Conservation (phyloP, 2,329 filamentous ascomycete species). For the Pseudopithomyces chartarum region DNA sequence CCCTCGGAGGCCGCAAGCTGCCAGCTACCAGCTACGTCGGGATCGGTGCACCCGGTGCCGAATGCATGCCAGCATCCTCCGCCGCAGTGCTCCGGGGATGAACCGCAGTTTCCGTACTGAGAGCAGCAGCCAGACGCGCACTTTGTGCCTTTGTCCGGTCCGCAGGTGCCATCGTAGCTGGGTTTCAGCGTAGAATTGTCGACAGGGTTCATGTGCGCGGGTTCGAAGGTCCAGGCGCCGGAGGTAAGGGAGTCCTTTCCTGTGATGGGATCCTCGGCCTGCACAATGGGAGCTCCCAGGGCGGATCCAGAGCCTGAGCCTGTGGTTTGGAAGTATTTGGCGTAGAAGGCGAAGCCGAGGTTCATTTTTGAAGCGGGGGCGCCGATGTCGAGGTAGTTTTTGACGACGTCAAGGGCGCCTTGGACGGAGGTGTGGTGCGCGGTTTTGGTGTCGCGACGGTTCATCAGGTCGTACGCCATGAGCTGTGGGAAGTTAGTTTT, state of each 20-base stretch:
- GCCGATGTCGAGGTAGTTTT: slow-evolving; percentile 64
- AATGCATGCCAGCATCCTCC: slow-evolving; percentile 40
- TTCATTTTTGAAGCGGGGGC: slow-evolving; percentile 62
- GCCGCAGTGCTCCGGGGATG: slow-evolving; percentile 30
- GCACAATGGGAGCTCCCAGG: slow-evolving; percentile 63
- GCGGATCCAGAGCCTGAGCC: slow-evolving; percentile 53
- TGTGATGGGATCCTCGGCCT: slow-evolving; percentile 63
- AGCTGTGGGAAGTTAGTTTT: slow-evolving; percentile 42
- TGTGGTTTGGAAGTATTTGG: slow-evolving; percentile 66
- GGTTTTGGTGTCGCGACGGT: slow-evolving; percentile 67
- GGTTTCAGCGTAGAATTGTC: slow-evolving; percentile 17
- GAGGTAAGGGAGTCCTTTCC: slow-evolving; percentile 65
- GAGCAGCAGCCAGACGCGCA: slow-evolving; percentile 38
- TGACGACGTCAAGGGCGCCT: slow-evolving; percentile 59
- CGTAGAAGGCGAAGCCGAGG: slow-evolving; percentile 71
- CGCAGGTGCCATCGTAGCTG: slow-evolving; percentile 37
- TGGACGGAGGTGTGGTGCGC: slow-evolving; percentile 68
- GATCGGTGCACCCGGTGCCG: slow-evolving; percentile 50
- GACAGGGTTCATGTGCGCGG: slow-evolving; percentile 28
- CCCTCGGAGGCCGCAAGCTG: slow-evolving; percentile 59
- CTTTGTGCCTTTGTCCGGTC: slow-evolving; percentile 31
- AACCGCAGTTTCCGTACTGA: slow-evolving; percentile 41
- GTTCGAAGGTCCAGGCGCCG: slow-evolving; percentile 59
- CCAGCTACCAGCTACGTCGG: slow-evolving; percentile 63
- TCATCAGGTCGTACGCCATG: slow-evolving; percentile 76